A percentile compares a stretch with the other conserved stretches of the same genome.
These are phyloP conservation scores for Penicillium sumatraense DNA, from an alignment of 2,329 filamentous ascomycete species.

Conservation along the genomic window DNA sequence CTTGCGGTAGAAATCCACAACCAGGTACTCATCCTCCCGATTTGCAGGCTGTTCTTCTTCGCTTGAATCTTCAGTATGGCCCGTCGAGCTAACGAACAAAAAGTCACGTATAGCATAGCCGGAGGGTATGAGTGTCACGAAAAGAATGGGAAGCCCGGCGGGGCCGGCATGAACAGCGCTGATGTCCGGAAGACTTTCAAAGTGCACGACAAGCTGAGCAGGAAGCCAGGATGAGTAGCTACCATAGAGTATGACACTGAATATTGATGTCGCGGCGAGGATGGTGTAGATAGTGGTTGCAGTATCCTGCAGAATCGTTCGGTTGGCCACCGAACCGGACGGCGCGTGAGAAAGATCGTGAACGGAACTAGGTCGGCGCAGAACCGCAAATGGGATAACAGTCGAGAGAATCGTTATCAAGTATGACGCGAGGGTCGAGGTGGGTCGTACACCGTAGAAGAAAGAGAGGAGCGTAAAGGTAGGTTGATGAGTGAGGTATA, in stretches of 20 bases:
- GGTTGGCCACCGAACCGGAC: conserved; percentile 58
- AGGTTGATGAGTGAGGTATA: conserved; percentile 74
- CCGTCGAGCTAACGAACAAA: conserved; percentile 67
- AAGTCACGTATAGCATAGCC: conserved; percentile 76
- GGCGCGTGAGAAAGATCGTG: conserved; percentile 61
- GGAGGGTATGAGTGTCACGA: conserved; percentile 65
- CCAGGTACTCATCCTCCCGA: conserved; percentile 70
- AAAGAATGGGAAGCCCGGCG: conserved; percentile 51
- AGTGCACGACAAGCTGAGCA: conserved; percentile 72
- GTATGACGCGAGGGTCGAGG: conserved; percentile 65
- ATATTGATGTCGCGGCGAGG: conserved; percentile 72
- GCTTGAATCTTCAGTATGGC: conserved; percentile 45
- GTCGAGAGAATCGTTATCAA: conserved; percentile 71
- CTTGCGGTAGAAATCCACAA: conserved; percentile 64
- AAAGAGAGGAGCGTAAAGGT: conserved; percentile 74
- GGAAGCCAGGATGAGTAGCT: conserved; percentile 74
- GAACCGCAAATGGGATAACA: conserved; percentile 73
- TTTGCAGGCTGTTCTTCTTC: conserved; percentile 64
- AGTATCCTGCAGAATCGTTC: conserved; percentile 67
- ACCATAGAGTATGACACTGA: conserved; percentile 72
- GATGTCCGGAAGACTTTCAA: conserved; percentile 71
- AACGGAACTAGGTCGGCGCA: conserved; percentile 69
- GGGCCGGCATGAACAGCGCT: conserved; percentile 68
- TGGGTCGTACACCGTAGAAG: conserved; percentile 73
- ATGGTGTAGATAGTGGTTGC: conserved; percentile 68